Evolutionary conservation across 495 filamentous ascomycete genomes (phyloP).

Genomic region (Neurospora sublineolata): DNA sequence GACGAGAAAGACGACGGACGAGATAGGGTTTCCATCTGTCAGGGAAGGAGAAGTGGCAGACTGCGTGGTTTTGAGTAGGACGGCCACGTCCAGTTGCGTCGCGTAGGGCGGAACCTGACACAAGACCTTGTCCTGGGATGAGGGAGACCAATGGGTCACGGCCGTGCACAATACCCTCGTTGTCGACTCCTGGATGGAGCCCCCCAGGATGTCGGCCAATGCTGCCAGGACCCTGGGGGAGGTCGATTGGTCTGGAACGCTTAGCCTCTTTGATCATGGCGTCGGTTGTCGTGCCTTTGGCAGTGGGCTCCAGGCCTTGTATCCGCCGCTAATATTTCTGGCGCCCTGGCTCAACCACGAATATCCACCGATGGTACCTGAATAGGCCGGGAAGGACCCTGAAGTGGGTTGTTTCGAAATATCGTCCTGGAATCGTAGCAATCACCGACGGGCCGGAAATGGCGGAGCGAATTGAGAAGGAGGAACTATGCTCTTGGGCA

Average conservation of each 20-base stretch:
- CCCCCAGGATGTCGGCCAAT: slow-evolving; percentile 4
- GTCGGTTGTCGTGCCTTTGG: slow-evolving; percentile 5
- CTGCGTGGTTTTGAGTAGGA: slow-evolving; percentile 22
- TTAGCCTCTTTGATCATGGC: slow-evolving; percentile 23
- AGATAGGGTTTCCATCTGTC: slow-evolving; percentile 26
- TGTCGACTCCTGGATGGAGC: slow-evolving; percentile 9
- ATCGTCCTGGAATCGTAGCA: slow-evolving; percentile 10
- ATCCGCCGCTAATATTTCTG: neutral
- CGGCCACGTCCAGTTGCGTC: slow-evolving; percentile 11
- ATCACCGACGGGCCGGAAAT: slow-evolving; percentile 12
- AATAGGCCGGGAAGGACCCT: slow-evolving; percentile 3
- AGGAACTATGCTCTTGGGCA: slow-evolving; percentile 1
- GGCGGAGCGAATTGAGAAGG: slow-evolving; percentile 20
- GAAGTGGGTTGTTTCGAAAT: slow-evolving; percentile 16
- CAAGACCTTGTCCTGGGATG: slow-evolving; percentile 27
- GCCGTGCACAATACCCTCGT: slow-evolving; percentile 26
- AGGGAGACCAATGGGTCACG: slow-evolving; percentile 21
- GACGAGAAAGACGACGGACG: slow-evolving; percentile 26
- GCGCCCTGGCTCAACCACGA: neutral
- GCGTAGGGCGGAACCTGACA: slow-evolving; percentile 32
- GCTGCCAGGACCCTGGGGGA: neutral
- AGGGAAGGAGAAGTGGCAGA: slow-evolving; percentile 20
- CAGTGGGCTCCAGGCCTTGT: slow-evolving; percentile 1
- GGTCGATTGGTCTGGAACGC: slow-evolving; percentile 13
- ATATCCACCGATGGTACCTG: neutral